Percentiles rank a stretch among this genome's conserved stretches.
phyloP scores from a whole-genome alignment of 345 rosid genomes.

The Chamaenerion angustifolium region DNA sequence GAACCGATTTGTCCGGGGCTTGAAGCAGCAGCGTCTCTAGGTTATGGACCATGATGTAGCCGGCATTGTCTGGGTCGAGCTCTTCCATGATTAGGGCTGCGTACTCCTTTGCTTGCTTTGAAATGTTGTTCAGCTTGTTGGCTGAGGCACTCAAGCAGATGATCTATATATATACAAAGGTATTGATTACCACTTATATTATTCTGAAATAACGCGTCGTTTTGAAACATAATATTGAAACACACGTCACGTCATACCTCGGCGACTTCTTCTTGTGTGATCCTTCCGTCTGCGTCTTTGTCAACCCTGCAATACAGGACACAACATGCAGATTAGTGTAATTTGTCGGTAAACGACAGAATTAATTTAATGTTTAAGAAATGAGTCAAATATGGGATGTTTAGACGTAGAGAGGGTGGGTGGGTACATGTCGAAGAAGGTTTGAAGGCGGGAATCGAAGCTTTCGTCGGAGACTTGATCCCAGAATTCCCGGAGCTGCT shows the following conservation, averaged over 20 bases:
- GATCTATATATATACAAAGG: slow-evolving; percentile 31
- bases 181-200: background rate
- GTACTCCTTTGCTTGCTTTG: slow-evolving; percentile 57
- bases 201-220: background rate
- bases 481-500: slow-evolving; percentile 60
- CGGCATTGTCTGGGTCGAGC: slow-evolving; percentile 53
- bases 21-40: slow-evolving; percentile 59
- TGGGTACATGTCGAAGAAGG: slow-evolving; percentile 94
- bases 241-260: too few relatives aligned
- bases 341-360: background rate
- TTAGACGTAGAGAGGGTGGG: too few relatives aligned
- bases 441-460: slow-evolving; percentile 80
- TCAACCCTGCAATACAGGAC: slow-evolving; percentile 44
- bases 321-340: background rate
- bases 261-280: slow-evolving; percentile 55
- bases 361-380: too few relatives aligned
- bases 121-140: slow-evolving; percentile 60
- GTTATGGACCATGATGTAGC: slow-evolving; percentile 71
- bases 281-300: slow-evolving; percentile 65
- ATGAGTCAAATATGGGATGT: too few relatives aligned
- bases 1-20: slow-evolving; percentile 43
- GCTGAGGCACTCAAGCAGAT: slow-evolving; percentile 68
- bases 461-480: slow-evolving; percentile 74
- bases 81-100: slow-evolving; percentile 88
- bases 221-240: too few relatives aligned